A percentile compares a stretch with the other conserved stretches of the same genome.
Conservation (phyloP, 169 alveolate genomes). For the Cyclospora cayetanensis region DNA sequence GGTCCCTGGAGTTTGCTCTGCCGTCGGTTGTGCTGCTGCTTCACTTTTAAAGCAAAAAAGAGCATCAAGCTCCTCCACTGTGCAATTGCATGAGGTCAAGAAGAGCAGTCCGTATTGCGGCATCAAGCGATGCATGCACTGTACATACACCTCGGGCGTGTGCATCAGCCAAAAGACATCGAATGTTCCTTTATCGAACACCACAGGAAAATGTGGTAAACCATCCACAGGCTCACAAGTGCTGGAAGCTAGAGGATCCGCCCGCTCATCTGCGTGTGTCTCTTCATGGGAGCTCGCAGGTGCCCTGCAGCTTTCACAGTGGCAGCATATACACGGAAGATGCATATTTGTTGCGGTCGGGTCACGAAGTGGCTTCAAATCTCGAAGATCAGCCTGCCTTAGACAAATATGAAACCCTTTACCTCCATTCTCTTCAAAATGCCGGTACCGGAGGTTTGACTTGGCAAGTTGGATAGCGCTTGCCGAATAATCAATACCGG, state of each 20-base stretch:
- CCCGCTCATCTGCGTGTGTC: not conserved
- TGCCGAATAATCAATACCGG: conserved; percentile 62
- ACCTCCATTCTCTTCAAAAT: not conserved
- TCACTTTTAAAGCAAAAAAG: not conserved
- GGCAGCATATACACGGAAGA: conserved; percentile 24
- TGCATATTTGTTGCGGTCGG: not conserved
- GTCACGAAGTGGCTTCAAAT: not conserved
- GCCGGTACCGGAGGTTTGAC: not conserved
- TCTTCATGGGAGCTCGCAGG: not conserved
- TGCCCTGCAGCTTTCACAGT: not conserved
- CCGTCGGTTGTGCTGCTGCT: not conserved
- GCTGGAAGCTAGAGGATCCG: not conserved
- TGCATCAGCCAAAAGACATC: conserved; percentile 65
- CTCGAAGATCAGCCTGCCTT: conserved; percentile 42
- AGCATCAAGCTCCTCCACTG: conserved; percentile 59
- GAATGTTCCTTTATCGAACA: conserved; percentile 70
- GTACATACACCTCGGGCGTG: conserved; percentile 64
- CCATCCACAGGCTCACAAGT: not conserved
- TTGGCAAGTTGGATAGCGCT: conserved; percentile 51
- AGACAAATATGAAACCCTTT: not conserved
- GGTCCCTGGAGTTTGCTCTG: not conserved
- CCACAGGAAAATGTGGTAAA: conserved; percentile 59
- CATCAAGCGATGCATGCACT: conserved; percentile 46
- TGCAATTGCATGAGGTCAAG: conserved; percentile 71
- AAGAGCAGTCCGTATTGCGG: conserved; percentile 47